A percentile compares a stretch with the other conserved stretches of the same genome.
Evolutionary conservation across 352 stramenopile species (phyloP).

Genomic region (Phytophthora citricola): DNA sequence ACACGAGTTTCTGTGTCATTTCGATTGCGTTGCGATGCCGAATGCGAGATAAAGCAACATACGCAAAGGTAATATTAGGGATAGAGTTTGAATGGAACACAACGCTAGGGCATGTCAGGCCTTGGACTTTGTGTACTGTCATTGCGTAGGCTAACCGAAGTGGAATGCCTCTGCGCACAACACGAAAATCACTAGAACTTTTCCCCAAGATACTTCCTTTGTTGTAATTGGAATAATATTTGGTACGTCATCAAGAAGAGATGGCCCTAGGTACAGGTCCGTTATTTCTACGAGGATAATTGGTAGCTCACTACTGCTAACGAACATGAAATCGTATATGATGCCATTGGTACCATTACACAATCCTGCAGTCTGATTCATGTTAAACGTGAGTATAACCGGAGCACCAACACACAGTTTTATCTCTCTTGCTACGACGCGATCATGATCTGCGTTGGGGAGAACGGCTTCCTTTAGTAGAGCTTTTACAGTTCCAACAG

Average conservation of each 20-base stretch:
- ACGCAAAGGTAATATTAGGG: conserved; percentile 1
- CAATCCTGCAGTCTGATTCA: not conserved
- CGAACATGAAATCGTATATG: conserved; percentile 3
- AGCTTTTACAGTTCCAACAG: not conserved
- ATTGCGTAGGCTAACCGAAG: too few species aligned
- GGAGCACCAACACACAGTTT: not conserved
- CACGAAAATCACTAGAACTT: not conserved
- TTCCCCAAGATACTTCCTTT: not conserved
- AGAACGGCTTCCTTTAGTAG: not conserved
- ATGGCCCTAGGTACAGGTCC: not conserved
- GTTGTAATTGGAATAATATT: not conserved
- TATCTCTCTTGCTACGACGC: not conserved
- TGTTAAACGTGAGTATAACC: conserved; percentile 1
- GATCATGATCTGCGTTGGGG: not conserved
- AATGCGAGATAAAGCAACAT: not conserved
- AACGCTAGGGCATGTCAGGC: not conserved
- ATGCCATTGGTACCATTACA: not conserved
- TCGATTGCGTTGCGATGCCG: not conserved
- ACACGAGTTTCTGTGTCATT: not conserved
- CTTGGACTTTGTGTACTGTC: not conserved
- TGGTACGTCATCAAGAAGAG: not conserved
- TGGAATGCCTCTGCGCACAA: too few species aligned
- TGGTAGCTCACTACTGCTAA: not conserved
- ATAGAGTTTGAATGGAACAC: conserved; percentile 8
- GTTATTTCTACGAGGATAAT: not conserved